Base-by-base conservation (phyloP, 208 protist species). In the Trypanosoma boissoni region DNA sequence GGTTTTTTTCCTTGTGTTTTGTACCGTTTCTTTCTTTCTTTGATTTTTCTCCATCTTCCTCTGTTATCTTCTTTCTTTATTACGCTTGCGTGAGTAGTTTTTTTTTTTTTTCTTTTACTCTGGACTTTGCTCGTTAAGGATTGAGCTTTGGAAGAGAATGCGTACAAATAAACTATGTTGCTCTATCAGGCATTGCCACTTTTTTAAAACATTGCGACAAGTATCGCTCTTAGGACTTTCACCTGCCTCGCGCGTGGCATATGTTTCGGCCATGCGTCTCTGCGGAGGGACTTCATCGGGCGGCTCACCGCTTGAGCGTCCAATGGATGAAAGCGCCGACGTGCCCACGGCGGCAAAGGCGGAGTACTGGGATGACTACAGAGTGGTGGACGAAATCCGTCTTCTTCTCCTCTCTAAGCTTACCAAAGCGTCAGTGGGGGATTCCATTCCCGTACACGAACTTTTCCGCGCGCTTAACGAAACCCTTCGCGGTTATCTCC, bases 301-400 rank as follows among this genome's bases (percentile, higher is more conserved):
- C n/a, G n/a, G n/a, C n/a, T n/a, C n/a, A n/a, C n/a, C n/a, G n/a
- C n/a, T n/a, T n/a, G n/a, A n/a, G n/a, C n/a, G n/a, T n/a, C n/a
- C n/a, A n/a, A 29, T n/a, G 27, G 37, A 21, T 28, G 32, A 10
- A 10, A 37, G 62, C 14, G 34, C 21, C 2, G 34, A n/a, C n/a
- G n/a, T n/a, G n/a, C n/a, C n/a, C n/a, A n/a, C n/a, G n/a, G n/a
- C n/a, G n/a, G n/a, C n/a, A n/a, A n/a, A n/a, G n/a, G n/a, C n/a
- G n/a, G n/a, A n/a, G n/a, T n/a, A 36, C 16, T 69, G 64, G 56
- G 50, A 63, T 43, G 64, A 71, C 28, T 41, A 31, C 7, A 64
- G 9, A 16, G 1, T 71, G 12, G 8, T 64, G 26, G 49, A 59
- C 23, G 57, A 59, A 1, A 71, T 71, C 58, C n/a, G 24, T 41